Evolutionary conservation across 805 yeast genomes (phyloP).

Genomic region (Zygosaccharomyces bisporus): DNA sequence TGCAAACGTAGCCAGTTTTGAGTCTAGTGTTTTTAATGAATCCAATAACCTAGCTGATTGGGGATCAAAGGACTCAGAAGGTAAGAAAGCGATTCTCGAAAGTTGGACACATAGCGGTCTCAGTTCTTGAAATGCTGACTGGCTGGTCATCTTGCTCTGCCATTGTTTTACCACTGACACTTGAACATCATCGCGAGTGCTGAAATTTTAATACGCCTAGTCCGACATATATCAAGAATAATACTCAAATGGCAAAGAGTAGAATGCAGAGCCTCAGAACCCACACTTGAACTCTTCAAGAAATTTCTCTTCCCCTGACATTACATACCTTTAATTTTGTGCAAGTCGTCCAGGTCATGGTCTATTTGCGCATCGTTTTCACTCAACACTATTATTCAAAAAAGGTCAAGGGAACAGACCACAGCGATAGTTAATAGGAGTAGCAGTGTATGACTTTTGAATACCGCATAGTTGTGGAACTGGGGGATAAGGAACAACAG

Average conservation of each 20-base stretch:
- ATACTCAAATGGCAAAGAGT: neutral
- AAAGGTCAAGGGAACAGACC: neutral
- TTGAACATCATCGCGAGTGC: constrained; percentile 1
- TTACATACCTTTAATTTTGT: neutral
- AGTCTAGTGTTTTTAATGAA: constrained; percentile 37
- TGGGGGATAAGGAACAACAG: constrained; percentile 14
- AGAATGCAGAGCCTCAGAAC: neutral
- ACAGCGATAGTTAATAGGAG: neutral
- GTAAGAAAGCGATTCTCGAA: constrained; percentile 44
- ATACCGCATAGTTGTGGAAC: constrained; percentile 18
- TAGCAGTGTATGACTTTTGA: constrained; percentile 11
- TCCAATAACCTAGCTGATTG: constrained; percentile 32
- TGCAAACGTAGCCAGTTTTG: constrained; percentile 16
- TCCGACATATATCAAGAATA: neutral
- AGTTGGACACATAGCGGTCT: constrained; percentile 44
- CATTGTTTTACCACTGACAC: neutral
- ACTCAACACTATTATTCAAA: neutral
- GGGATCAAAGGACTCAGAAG: constrained; percentile 35
- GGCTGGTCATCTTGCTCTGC: constrained; percentile 7
- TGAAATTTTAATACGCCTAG: neutral
- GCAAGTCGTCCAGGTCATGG: neutral
- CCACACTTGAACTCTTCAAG: neutral
- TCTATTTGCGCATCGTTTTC: constrained; percentile 1
- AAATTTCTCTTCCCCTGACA: neutral
- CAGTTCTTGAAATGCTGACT: constrained; percentile 30